These are phyloP conservation scores for Pulveroboletus sp. DNA, from an alignment of 768 basidiomycete genomes.

Conservation along the genomic window DNA sequence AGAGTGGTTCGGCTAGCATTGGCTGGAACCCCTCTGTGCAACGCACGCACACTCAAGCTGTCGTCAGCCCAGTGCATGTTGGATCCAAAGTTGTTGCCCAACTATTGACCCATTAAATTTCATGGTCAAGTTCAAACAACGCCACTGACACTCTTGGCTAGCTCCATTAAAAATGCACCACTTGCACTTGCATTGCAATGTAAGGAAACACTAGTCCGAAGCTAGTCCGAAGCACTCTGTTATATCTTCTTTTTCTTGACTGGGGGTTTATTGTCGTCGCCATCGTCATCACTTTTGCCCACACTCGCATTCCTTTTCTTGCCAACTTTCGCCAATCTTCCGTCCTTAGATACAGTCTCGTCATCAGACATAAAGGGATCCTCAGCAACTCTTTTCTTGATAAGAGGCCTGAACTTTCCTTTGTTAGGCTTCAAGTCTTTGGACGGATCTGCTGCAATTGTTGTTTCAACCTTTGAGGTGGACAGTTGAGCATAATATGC, in stretches of 20 bases:
- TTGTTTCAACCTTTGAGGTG: constrained; percentile 26
- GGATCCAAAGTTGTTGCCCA: too few species aligned
- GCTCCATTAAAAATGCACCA: too few species aligned
- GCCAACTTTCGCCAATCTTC: constrained; percentile 6
- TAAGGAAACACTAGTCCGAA: too few species aligned
- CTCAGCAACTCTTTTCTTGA: constrained; percentile 40
- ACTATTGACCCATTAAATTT: too few species aligned
- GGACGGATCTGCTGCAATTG: constrained; percentile 18
- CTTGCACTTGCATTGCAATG: too few species aligned
- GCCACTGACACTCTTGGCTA: too few species aligned
- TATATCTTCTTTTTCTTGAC: constrained; percentile 39
- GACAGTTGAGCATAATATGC: constrained; percentile 50
- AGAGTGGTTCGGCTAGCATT: too few species aligned
- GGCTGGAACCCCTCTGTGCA: too few species aligned
- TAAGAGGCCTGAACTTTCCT: constrained; percentile 40
- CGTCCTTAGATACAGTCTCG: constrained; percentile 21
- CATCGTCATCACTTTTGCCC: constrained; percentile 28
- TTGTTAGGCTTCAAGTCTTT: constrained; percentile 16
- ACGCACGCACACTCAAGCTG: too few species aligned
- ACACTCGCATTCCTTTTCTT: constrained; percentile 17
- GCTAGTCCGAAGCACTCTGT: too few species aligned
- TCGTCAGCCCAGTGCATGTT: too few species aligned
- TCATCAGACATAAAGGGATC: constrained; percentile 60
- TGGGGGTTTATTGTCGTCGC: constrained; percentile 25
- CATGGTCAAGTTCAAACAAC: too few species aligned